phyloP scores from a whole-genome alignment of 345 rosid species.

The Arabidopsis arenosa region DNA sequence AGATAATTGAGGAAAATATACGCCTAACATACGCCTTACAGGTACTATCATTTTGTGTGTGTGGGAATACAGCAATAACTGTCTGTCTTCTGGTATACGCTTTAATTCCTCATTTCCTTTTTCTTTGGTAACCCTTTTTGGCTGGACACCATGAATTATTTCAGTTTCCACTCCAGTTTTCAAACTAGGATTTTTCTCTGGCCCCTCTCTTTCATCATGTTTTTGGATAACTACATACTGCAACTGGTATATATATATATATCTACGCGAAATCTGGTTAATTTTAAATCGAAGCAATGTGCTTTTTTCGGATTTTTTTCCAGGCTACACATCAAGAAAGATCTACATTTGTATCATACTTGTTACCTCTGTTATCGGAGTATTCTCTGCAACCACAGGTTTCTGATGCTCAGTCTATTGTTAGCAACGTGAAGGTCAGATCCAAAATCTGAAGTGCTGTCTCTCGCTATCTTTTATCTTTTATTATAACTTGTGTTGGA shows the following conservation, averaged over 20 bases:
- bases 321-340: conserved; percentile 97
- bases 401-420: conserved; percentile 90
- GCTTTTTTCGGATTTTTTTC: conserved; percentile 39
- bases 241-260: conserved; percentile 11
- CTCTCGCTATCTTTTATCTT: conserved; percentile 70
- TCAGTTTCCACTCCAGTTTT: conserved; percentile 15
- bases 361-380: conserved; percentile 87
- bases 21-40: conserved; percentile 88
- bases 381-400: conserved; percentile 89
- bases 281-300: conserved; percentile 8
- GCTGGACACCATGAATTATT: conserved; percentile 17
- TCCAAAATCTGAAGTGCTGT: conserved; percentile 47
- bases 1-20: conserved; percentile 95
- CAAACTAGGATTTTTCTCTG: conserved; percentile 17
- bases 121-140: conserved; percentile 20
- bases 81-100: conserved; percentile 7
- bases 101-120: conserved; percentile 1
- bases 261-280: background rate
- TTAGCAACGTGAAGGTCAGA: conserved; percentile 89
- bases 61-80: conserved; percentile 4
- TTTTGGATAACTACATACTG: conserved; percentile 1
- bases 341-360: conserved; percentile 80
- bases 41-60: conserved; percentile 50
- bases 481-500: conserved; percentile 45
- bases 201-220: conserved; percentile 10